Evolutionary conservation across 1,284 basidiomycete species (phyloP), one percentile per base, ranked within the genome.

Genomic region (Pterulicium gracile): DNA sequence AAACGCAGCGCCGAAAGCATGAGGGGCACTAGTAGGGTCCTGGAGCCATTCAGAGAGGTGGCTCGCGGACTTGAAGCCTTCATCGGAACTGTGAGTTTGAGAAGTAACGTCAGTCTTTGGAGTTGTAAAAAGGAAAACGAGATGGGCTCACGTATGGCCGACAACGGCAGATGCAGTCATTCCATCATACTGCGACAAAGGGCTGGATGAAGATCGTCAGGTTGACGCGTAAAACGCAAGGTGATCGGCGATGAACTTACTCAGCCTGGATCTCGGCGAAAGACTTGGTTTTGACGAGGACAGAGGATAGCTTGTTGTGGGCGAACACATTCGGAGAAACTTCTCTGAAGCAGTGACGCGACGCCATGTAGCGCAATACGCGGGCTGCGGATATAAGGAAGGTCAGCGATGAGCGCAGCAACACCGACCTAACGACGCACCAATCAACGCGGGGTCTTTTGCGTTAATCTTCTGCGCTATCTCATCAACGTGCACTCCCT

Each of bases 401-500:
- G 15, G 19, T n/a, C 7, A 32, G 27, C 10, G 27, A 32, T 32
- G n/a, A 32, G n/a, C 27, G n/a, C n/a, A 32, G 27, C 13, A 17
- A 15, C 12, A 41, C 13, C 10, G 19, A 14, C 10, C 12, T 7
- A 41, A 41, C 39, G 10, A 21, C 42, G 20, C 34, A 45, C 43
- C 43, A 13, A 45, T 27, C 4, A 12, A 10, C 12, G 18, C 13
- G 15, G 24, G 4, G 27, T 45, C 24, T 5, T n/a, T 20, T 10
- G 18, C 27, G 20, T 24, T 17, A 17, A 39, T 20, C 18, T 24
- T 34, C 22, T 27, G 17, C 4, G 43, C 22, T 7, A 45, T 45
- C 22, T 45, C 43, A 19, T 45, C 27, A 45, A 45, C 43, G 18
- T 45, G 43, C 15, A 45, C 14, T 4, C 43, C 43, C 42, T 43